These are phyloP conservation scores for Pichia sporocuriosa DNA, from an alignment of 805 yeast genomes.

Conservation along the genomic window DNA sequence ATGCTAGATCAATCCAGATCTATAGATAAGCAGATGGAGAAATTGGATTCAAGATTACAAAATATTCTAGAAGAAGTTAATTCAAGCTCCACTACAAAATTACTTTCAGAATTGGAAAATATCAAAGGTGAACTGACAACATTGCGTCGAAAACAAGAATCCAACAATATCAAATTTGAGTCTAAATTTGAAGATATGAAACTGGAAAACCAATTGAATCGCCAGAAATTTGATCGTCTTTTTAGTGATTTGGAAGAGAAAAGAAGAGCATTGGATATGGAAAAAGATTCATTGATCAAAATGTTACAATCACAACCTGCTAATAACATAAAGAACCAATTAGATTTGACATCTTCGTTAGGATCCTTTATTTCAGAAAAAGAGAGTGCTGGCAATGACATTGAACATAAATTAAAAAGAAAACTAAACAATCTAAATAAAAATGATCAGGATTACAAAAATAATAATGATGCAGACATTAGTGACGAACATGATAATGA, in stretches of 20 bases:
- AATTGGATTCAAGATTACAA: constrained; percentile 14
- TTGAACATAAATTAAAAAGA: background rate
- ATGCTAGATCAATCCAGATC: constrained; percentile 8
- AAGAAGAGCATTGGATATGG: constrained; percentile 22
- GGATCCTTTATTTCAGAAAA: too few species aligned
- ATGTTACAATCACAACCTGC: constrained; percentile 13
- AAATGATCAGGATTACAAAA: background rate
- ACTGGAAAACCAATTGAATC: constrained; percentile 35
- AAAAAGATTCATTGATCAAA: constrained; percentile 22
- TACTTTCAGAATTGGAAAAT: constrained; percentile 16
- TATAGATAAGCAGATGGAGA: constrained; percentile 7
- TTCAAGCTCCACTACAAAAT: constrained; percentile 14
- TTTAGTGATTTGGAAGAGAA: constrained; percentile 22
- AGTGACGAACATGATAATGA: constrained; percentile 3
- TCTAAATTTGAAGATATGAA: constrained; percentile 59
- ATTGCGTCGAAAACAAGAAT: constrained; percentile 28
- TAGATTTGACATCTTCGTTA: too few species aligned
- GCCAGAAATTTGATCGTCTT: constrained; percentile 22
- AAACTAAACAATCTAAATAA: background rate
- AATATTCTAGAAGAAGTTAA: constrained; percentile 15
- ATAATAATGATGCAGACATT: background rate
- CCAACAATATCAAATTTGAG: constrained; percentile 61
- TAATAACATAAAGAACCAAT: too few species aligned
- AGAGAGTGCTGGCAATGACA: background rate
- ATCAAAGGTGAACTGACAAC: constrained; percentile 20